Base-by-base conservation (phyloP, 208 protist species). In the Trypanosoma theileri region DNA sequence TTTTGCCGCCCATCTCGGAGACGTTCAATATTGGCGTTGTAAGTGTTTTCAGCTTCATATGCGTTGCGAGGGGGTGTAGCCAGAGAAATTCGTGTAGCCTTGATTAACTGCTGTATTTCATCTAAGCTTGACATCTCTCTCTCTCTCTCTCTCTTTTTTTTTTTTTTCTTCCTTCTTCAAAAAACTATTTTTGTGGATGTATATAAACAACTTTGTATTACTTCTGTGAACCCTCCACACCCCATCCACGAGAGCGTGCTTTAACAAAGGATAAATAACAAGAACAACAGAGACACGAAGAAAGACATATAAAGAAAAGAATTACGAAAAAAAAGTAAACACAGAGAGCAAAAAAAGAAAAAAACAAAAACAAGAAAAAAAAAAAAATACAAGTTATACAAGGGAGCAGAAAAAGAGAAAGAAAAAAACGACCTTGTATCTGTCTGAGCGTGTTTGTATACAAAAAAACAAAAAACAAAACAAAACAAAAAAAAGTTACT, bases 11-110 rank as follows among this genome's bases (percentile, higher is more conserved):
- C 83, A 13, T 73, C 31, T 0, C 59, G 64, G 14, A 95, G 75
- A n/a, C 78, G 66, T 61, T 86, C 79, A 31, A 75, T 60, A 63
- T 82, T 89, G 21, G 59, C 28, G 17, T 35, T 70, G 55, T 76
- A 75, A 3, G 74, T 71, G 50, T 80, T 77, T 19, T 87, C 63
- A 9, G 71, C 81, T 58, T 95, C 84, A 63, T 95, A 95, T 11
- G 69, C 54, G 28, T 84, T 92, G 21, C 89, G 82, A 12, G 86
- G 79, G 12, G 62, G 72, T 45, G 68, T 65, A 10, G 60, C 55
- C n/a, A 95, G 66, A 1, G 84, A 85, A 40, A 76, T 74, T 52
- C 81, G 64, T 19, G 85, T 82, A 4, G 26, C 66, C n/a, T 56
- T 68, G 2, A 91, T 21, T 9, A 78, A 55, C 0, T 73, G 40